phyloP scores from a whole-genome alignment of 164 flowering plant genomes.

The Echeveria elegans region DNA sequence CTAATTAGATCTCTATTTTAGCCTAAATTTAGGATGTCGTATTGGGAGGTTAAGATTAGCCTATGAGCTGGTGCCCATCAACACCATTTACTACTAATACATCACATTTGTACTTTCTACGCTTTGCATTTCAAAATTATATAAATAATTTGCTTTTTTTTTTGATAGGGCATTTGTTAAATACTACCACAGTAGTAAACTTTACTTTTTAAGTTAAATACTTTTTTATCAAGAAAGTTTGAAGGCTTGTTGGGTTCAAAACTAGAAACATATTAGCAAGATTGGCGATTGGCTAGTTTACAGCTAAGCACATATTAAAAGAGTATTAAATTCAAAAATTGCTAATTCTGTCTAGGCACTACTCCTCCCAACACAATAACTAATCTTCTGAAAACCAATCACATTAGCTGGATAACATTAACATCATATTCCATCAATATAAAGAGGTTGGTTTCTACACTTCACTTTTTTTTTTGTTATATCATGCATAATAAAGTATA shows the following conservation, averaged over 20 bases:
- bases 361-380: not conserved
- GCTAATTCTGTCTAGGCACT: not conserved
- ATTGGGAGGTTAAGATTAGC: not conserved
- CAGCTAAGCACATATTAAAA: not conserved
- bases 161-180: no score
- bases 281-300: not conserved
- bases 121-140: no score
- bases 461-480: no score
- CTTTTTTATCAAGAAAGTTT: no score
- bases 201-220: no score
- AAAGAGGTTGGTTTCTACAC: constrained; percentile 2
- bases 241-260: not conserved
- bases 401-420: constrained; percentile 5
- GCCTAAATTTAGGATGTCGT: not conserved
- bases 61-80: constrained; percentile 6
- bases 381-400: not conserved
- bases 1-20: not conserved
- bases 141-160: no score
- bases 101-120: not conserved
- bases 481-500: not conserved
- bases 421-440: not conserved
- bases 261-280: not conserved
- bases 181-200: no score
- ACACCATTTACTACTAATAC: not conserved
- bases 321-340: not conserved